Evolutionary conservation across 2,329 filamentous ascomycete genomes (phyloP).

Genomic region (Ceratocystis albifundus): DNA sequence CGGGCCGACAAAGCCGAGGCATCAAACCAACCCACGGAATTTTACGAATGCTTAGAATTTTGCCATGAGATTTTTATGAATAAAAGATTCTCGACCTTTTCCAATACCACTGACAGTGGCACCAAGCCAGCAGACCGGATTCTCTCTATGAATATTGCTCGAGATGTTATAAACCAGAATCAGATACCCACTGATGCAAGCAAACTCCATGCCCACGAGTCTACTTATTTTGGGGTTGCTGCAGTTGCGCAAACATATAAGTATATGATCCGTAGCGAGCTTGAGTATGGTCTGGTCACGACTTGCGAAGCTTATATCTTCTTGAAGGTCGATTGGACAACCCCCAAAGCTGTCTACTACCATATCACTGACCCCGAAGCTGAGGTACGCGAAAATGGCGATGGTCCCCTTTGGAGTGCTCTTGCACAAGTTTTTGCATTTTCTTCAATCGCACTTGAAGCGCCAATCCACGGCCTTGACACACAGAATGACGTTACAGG

Average conservation of each 20-base stretch:
- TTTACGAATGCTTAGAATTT: no score
- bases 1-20: no score
- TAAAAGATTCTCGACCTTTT: no score
- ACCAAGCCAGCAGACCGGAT: no score
- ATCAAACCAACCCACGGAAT: no score
- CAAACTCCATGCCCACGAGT: constrained; percentile 24
- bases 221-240: constrained; percentile 31
- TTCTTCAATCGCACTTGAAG: no score
- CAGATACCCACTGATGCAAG: constrained; percentile 27
- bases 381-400: background rate
- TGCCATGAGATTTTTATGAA: no score
- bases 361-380: background rate
- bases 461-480: no score
- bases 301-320: constrained; percentile 37
- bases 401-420: background rate
- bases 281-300: constrained; percentile 35
- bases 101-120: no score
- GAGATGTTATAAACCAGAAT: constrained; percentile 29
- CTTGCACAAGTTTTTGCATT: background rate
- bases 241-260: constrained; percentile 33
- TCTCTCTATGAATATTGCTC: constrained; percentile 25
- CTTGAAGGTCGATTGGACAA: constrained; percentile 30
- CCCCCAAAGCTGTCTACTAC: constrained; percentile 13
- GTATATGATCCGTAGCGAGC: constrained; percentile 39
- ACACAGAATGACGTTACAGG: no score